Evolutionary conservation across 768 basidiomycete species (phyloP).

Genomic region (Filobasidium wieringae): DNA sequence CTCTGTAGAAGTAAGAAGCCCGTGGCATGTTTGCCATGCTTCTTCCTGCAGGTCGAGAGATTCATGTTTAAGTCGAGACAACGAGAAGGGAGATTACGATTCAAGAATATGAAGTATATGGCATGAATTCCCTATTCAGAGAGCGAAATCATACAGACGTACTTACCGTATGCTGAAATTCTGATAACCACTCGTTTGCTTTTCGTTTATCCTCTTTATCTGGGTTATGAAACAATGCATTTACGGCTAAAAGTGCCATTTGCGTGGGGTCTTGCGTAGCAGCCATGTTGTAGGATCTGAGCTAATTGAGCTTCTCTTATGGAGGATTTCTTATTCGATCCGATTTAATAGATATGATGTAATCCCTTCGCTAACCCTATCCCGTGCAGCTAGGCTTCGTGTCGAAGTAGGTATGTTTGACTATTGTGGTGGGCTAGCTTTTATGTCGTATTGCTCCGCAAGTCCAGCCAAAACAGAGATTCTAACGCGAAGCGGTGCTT

Average conservation of each 20-base stretch:
- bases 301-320: neutral
- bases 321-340: no score
- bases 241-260: constrained; percentile 36
- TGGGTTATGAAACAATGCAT: constrained; percentile 45
- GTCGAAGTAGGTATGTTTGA: no score
- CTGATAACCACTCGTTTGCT: constrained; percentile 91
- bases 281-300: neutral
- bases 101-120: neutral
- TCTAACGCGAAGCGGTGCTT: no score
- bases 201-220: constrained; percentile 70
- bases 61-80: constrained; percentile 1
- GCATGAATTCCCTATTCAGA: neutral
- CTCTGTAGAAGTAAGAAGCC: constrained; percentile 70
- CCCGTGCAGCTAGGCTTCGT: no score
- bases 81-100: constrained; percentile 23
- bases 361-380: no score
- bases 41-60: constrained; percentile 55
- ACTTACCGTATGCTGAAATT: constrained; percentile 99
- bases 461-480: no score
- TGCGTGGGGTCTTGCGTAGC: constrained; percentile 12
- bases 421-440: no score
- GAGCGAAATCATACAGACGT: constrained; percentile 51
- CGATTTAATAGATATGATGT: no score
- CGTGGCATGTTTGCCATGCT: constrained; percentile 91
- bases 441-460: no score